phyloP scores from a whole-genome alignment of 2,329 filamentous ascomycete species.

The Phyllosticta citribraziliensis region DNA sequence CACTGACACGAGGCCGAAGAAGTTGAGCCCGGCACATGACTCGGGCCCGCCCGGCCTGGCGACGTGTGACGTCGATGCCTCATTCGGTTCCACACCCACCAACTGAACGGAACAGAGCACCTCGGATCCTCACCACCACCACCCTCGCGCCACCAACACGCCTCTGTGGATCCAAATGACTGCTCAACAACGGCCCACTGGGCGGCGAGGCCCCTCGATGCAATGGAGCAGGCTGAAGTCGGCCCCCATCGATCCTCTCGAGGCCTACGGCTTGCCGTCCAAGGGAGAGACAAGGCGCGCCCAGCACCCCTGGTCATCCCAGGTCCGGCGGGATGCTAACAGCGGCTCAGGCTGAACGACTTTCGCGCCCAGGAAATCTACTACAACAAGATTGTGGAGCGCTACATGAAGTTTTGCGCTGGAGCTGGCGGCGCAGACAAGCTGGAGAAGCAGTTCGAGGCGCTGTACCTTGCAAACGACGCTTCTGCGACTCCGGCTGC shows the following conservation, averaged over 20 bases:
- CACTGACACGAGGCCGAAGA: background rate
- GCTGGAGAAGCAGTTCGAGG: conserved; percentile 65
- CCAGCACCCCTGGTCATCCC: background rate
- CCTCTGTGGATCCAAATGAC: background rate
- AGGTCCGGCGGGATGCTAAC: conserved; percentile 1
- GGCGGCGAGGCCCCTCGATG: conserved; percentile 28
- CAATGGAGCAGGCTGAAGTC: conserved; percentile 51
- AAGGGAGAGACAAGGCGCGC: conserved; percentile 76
- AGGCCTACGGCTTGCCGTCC: conserved; percentile 74
- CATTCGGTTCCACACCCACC: no score
- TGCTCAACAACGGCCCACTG: conserved; percentile 23
- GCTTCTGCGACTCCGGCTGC: conserved; percentile 6
- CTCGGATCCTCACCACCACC: background rate
- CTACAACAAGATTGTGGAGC: conserved; percentile 77
- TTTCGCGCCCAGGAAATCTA: conserved; percentile 72
- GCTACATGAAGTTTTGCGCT: conserved; percentile 84
- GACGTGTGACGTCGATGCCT: background rate
- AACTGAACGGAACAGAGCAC: no score
- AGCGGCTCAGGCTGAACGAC: conserved; percentile 39
- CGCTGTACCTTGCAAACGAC: conserved; percentile 38
- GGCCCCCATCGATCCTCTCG: conserved; percentile 64
- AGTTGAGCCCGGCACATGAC: background rate
- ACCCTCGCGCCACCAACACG: background rate
- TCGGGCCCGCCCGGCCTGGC: background rate
- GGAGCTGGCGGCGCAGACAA: conserved; percentile 60